Evolutionary conservation across 208 protist genomes (phyloP).

Genomic region (Leishmania tropica): DNA sequence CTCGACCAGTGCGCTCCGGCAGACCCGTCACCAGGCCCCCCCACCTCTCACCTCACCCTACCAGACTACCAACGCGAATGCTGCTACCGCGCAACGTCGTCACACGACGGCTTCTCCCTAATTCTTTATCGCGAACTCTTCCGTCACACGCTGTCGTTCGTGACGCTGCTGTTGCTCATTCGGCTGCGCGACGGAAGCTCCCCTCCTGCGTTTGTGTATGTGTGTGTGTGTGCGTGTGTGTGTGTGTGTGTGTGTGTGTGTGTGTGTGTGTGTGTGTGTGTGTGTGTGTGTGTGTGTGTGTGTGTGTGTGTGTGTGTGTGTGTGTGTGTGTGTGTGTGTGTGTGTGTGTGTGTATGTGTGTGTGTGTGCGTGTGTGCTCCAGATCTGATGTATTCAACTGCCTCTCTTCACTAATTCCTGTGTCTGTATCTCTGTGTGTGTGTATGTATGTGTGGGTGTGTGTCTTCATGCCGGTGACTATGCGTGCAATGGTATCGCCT

Average conservation of each 20-base stretch:
- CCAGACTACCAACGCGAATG: background rate
- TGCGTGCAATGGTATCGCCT: too few relatives aligned
- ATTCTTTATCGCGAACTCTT: background rate
- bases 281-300: background rate
- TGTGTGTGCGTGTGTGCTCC: background rate
- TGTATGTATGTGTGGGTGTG: too few relatives aligned
- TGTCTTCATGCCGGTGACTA: too few relatives aligned
- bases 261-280: background rate
- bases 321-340: background rate
- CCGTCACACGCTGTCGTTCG: background rate
- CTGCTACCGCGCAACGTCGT: background rate
- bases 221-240: background rate
- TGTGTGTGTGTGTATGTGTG: background rate
- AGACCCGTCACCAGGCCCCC: background rate
- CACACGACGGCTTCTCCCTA: background rate
- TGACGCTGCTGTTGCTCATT: background rate
- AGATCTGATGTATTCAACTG: slow-evolving; percentile 1
- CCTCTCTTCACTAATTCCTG: too few relatives aligned
- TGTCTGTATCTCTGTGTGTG: background rate
- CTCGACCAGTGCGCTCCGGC: background rate
- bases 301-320: background rate
- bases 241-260: background rate
- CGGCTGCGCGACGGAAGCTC: background rate
- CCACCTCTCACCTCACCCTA: too few relatives aligned
- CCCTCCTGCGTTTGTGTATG: background rate